Percentiles rank a stretch among this genome's conserved stretches.
Evolutionary conservation across 805 yeast species (phyloP).

Genomic region (Candida khao-thaluensis): DNA sequence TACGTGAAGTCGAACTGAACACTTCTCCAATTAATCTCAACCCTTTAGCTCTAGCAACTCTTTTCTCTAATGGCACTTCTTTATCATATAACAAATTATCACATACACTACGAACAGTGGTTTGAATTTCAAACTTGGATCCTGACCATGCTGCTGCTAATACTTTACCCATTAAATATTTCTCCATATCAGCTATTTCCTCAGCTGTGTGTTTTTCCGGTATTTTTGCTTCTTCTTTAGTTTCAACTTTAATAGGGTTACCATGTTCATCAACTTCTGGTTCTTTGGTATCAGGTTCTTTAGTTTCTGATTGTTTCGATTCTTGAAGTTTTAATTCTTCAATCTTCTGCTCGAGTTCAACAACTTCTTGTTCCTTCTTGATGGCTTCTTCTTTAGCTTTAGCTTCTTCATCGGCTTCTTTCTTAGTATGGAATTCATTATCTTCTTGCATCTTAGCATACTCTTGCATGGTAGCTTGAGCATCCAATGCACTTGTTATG

Average conservation of each 20-base stretch:
- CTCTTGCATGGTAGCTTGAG: conserved; percentile 75
- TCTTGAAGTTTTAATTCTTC: conserved; percentile 17
- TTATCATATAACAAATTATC: conserved; percentile 62
- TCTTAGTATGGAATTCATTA: conserved; percentile 41
- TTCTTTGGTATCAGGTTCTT: conserved; percentile 12
- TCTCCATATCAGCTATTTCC: conserved; percentile 69
- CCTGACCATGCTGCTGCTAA: conserved; percentile 86
- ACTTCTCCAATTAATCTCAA: conserved; percentile 61
- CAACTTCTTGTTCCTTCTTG: conserved; percentile 18
- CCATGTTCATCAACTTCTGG: conserved; percentile 24
- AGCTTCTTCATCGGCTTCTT: conserved; percentile 32
- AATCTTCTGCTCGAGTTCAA: conserved; percentile 19
- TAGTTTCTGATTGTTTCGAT: background rate
- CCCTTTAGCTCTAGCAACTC: conserved; percentile 62
- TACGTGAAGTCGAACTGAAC: conserved; percentile 57
- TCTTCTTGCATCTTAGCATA: conserved; percentile 64
- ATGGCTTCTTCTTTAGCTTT: conserved; percentile 16
- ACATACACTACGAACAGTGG: conserved; percentile 70
- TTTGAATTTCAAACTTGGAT: conserved; percentile 72
- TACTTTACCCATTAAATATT: conserved; percentile 73
- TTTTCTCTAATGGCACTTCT: conserved; percentile 42
- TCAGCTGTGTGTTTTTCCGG: conserved; percentile 51
- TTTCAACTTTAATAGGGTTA: conserved; percentile 11
- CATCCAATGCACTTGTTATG: conserved; percentile 72
- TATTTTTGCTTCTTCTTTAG: conserved; percentile 13